Percentiles rank a stretch among this genome's conserved stretches.
Evolutionary conservation across 202 grass and related monocot genomes (phyloP).

Genomic region (Cymbopogon flexuosus): DNA sequence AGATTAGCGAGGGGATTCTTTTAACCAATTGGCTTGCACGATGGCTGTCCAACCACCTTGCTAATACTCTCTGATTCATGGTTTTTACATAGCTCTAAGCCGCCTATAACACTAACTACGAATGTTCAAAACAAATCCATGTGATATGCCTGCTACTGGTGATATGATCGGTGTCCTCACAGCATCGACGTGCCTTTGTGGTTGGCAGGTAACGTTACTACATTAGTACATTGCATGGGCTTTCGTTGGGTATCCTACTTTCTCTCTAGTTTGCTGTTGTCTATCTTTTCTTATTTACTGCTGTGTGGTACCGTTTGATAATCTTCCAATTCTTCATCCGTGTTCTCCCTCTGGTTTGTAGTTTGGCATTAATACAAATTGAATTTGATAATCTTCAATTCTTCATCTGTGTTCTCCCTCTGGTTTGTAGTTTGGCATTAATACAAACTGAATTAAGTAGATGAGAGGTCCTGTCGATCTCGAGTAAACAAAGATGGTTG

Average conservation of each 20-base stretch:
- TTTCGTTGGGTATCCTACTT: neutral
- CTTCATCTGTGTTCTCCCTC: neutral
- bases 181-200: conserved; percentile 3
- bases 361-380: neutral
- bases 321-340: neutral
- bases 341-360: neutral
- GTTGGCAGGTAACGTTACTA: neutral
- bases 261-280: neutral
- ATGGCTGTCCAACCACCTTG: neutral
- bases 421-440: neutral
- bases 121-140: too few relatives aligned
- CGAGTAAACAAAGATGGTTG: too few relatives aligned
- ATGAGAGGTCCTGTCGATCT: too few relatives aligned
- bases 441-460: neutral
- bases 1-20: neutral
- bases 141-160: neutral
- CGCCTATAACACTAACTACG: too few relatives aligned
- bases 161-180: too few relatives aligned
- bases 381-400: neutral
- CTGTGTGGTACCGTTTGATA: neutral
- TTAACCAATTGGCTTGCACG: neutral
- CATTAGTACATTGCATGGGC: neutral
- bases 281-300: neutral
- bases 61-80: neutral
- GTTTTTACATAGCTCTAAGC: too few relatives aligned